Percentiles rank a stretch among this genome's conserved stretches.
Evolutionary conservation across 768 basidiomycete genomes (phyloP).

Genomic region (Porphyrellus cyaneotinctus): DNA sequence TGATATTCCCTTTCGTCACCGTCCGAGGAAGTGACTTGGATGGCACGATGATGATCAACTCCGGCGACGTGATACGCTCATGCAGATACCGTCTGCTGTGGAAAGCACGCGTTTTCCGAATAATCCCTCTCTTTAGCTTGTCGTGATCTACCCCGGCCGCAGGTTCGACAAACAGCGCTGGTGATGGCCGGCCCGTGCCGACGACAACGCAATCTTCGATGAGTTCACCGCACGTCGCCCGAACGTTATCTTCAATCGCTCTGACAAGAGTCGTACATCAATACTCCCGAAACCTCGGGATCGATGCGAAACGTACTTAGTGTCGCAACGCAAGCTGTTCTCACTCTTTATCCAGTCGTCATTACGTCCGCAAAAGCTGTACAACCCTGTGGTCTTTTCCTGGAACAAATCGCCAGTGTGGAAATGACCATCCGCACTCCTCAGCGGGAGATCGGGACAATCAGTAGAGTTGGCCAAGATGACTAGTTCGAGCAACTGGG

Average conservation of each 20-base stretch:
- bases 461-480: constrained; percentile 64
- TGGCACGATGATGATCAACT: constrained; percentile 66
- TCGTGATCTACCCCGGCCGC: constrained; percentile 46
- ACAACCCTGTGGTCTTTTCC: constrained; percentile 53
- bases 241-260: constrained; percentile 75
- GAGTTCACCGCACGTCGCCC: constrained; percentile 51
- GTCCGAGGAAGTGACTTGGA: constrained; percentile 69
- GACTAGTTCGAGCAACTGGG: constrained; percentile 61
- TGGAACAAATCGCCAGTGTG: constrained; percentile 83
- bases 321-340: constrained; percentile 74
- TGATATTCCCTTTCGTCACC: constrained; percentile 78
- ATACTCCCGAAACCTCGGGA: not conserved
- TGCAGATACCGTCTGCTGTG: constrained; percentile 73
- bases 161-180: constrained; percentile 72
- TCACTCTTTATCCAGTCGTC: constrained; percentile 88
- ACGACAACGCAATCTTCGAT: constrained; percentile 76
- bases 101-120: constrained; percentile 69
- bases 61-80: constrained; percentile 63
- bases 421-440: constrained; percentile 63
- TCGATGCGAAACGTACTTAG: constrained; percentile 41
- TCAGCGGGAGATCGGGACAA: constrained; percentile 59
- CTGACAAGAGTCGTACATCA: constrained; percentile 28
- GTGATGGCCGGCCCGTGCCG: constrained; percentile 71
- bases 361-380: constrained; percentile 65
- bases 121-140: constrained; percentile 65